Evolutionary conservation across 192 early-diverging fungal species (phyloP).

Genomic region (Backusella morwellensis): DNA sequence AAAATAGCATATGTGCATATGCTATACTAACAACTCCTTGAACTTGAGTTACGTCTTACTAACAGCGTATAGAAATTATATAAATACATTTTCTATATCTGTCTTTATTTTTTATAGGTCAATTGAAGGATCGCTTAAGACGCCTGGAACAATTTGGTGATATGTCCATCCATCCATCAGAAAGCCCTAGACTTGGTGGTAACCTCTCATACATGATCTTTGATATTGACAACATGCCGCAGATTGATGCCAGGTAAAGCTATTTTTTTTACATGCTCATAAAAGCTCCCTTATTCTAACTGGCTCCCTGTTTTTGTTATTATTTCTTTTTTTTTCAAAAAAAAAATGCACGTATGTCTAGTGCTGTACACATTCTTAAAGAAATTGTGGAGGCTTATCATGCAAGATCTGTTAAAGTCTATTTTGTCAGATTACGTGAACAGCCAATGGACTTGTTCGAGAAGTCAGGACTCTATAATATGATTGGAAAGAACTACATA

Average conservation of each 20-base stretch:
- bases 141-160: slow-evolving; percentile 94
- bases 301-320: background rate
- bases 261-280: background rate
- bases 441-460: slow-evolving; percentile 68
- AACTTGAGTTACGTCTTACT: background rate
- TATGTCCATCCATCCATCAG: slow-evolving; percentile 92
- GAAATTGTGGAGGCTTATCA: slow-evolving; percentile 90
- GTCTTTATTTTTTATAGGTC: slow-evolving; percentile 49
- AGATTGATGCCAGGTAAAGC: slow-evolving; percentile 89
- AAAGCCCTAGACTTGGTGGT: slow-evolving; percentile 72
- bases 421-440: slow-evolving; percentile 87
- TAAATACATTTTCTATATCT: background rate
- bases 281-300: background rate
- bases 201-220: slow-evolving; percentile 81
- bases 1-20: background rate
- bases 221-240: slow-evolving; percentile 87
- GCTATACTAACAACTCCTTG: background rate
- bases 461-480: slow-evolving; percentile 63
- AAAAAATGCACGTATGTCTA: slow-evolving; percentile 1
- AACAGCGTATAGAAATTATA: background rate
- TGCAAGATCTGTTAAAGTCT: slow-evolving; percentile 78
- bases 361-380: slow-evolving; percentile 68
- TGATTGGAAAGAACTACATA: slow-evolving; percentile 63
- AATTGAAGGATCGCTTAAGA: slow-evolving; percentile 91
- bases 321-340: background rate